phyloP scores from a whole-genome alignment of 208 protist genomes.

The Leishmania mexicana region DNA sequence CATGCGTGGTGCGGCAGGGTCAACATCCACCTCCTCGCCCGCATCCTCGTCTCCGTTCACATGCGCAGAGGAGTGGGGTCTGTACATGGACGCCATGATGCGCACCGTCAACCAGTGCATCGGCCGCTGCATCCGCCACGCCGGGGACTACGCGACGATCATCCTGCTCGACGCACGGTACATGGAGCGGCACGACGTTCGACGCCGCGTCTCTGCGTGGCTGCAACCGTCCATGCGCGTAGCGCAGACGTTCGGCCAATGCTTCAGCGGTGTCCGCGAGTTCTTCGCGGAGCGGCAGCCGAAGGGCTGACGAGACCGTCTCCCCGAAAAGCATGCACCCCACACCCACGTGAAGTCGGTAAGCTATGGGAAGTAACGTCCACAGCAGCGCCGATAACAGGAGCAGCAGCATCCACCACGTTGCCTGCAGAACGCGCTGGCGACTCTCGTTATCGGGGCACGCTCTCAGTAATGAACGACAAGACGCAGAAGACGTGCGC shows the following conservation, averaged over 20 bases:
- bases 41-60: conserved; percentile 25
- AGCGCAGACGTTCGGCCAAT: conserved; percentile 59
- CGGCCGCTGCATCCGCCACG: conserved; percentile 95
- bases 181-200: conserved; percentile 50
- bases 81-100: conserved; percentile 96
- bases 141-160: conserved; percentile 93
- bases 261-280: conserved; percentile 62
- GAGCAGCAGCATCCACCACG: background rate
- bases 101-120: conserved; percentile 97
- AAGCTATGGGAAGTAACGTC: background rate
- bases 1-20: background rate
- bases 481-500: background rate
- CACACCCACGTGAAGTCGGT: background rate
- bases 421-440: background rate
- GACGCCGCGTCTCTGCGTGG: conserved; percentile 53
- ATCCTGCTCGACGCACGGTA: conserved; percentile 94
- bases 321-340: background rate
- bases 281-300: conserved; percentile 48
- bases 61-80: conserved; percentile 52
- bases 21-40: background rate
- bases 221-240: conserved; percentile 67
- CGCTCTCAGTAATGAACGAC: background rate
- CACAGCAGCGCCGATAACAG: too few species aligned
- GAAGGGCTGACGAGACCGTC: background rate
- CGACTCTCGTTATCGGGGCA: background rate